Base-by-base conservation (phyloP, 176 grass and related monocot species). In the Ensete ventricosum region DNA sequence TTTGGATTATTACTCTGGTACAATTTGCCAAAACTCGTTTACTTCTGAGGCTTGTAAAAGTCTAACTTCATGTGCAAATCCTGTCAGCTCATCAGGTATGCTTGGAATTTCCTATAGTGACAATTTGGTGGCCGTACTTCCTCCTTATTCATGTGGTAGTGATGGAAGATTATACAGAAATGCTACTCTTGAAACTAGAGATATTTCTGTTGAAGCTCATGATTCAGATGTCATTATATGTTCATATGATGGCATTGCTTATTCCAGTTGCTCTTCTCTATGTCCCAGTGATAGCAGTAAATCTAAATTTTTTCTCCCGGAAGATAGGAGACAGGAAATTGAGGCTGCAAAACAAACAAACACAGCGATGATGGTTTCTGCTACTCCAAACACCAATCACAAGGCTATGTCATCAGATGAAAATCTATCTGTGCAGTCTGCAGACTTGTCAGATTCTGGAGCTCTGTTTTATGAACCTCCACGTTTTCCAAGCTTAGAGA, bases 401-500 rank as follows among this genome's bases (percentile, higher is more conserved):
- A 85, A 78, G 53, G 73, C 78, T 66, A 72, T 72, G 60, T 34
- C 64, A 75, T 53, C 43, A 29, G 67, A 64, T 69, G 77, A 85
- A 19, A 70, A 54, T 73, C 53, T 73, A 57, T 55, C 43, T 80
- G 4, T 62, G 17, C 11, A 21, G 52, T 68, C 80, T 64, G 72
- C 59, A 10, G 17, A 69, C 81, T 71, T 88, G 20, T 49, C 73
- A 79, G 83, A 81, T 64, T 51, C 76, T 73, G 82, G 80, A 55
- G 73, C 84, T 72, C 79, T 92, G 54, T 92, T 86, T 77, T 96
- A 99, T 48, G 91, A 93, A 75, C 88, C 90, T 64, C 95, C 90
- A 85, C 76, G 84, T 17, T 94, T 99, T 80, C 95, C 95, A 53
- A 80, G 82, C 83, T 82, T 85, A 69, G 94, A 98, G 43, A 87